Evolutionary conservation across 805 yeast genomes (phyloP).

Genomic region (Wickerhamomyces queroliae): DNA sequence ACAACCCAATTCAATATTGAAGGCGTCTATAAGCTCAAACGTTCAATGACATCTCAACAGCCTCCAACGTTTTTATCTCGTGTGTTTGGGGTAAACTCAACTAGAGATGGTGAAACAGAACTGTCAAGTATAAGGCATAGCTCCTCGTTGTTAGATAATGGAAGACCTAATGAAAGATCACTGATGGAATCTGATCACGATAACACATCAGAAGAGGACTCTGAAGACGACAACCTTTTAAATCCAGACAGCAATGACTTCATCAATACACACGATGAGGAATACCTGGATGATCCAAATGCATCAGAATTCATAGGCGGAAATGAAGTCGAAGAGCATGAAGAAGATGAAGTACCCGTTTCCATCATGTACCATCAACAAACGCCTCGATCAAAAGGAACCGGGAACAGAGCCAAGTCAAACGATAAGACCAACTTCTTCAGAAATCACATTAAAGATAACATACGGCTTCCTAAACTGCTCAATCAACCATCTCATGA

Average conservation of each 20-base stretch:
- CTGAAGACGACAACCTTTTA: background rate
- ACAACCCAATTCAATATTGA: no score
- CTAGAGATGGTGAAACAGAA: conserved; percentile 16
- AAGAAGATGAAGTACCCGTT: conserved; percentile 11
- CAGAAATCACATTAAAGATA: background rate
- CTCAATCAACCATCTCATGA: background rate
- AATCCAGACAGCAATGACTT: background rate
- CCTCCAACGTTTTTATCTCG: conserved; percentile 56
- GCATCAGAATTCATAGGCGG: conserved; percentile 19
- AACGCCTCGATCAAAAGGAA: background rate
- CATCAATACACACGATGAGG: background rate
- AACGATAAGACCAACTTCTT: background rate
- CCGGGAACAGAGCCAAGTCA: background rate
- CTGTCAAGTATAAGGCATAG: conserved; percentile 11
- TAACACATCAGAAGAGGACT: background rate
- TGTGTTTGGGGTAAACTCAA: conserved; percentile 47
- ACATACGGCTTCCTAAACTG: background rate
- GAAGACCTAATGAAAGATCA: conserved; percentile 10
- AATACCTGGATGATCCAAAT: background rate
- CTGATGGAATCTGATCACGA: conserved; percentile 19
- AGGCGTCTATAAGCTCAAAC: conserved; percentile 1
- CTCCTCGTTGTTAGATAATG: background rate
- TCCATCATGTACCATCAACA: conserved; percentile 12
- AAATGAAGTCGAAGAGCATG: conserved; percentile 20
- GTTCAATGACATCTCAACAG: conserved; percentile 15